Evolutionary conservation across 2,329 filamentous ascomycete species (phyloP).

Genomic region (Cladophialophora psammophila): DNA sequence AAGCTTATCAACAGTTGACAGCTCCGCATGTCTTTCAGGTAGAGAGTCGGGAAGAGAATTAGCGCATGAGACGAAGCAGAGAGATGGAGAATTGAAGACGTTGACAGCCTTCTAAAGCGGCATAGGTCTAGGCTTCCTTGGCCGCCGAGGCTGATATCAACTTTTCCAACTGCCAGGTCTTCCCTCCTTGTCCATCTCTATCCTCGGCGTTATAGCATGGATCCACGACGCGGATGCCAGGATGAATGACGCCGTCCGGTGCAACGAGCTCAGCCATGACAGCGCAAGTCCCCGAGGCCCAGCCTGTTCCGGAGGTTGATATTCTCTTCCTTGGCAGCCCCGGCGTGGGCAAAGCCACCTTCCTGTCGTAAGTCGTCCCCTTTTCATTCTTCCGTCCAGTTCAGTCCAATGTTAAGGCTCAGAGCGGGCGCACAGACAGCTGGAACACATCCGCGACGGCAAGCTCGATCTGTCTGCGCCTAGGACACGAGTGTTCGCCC

Average conservation of each 20-base stretch:
- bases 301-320: conserved; percentile 44
- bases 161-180: too few relatives aligned
- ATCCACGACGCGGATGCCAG: not conserved
- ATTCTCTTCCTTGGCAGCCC: conserved; percentile 66
- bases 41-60: too few relatives aligned
- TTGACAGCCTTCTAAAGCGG: not conserved
- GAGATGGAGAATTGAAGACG: too few relatives aligned
- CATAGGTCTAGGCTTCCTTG: not conserved
- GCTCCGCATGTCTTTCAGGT: too few relatives aligned
- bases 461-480: conserved; percentile 45
- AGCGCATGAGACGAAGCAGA: too few relatives aligned
- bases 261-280: conserved; percentile 13
- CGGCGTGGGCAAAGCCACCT: conserved; percentile 68
- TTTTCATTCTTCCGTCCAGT: not conserved
- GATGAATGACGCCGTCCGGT: not conserved
- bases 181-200: not conserved
- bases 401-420: conserved; percentile 14
- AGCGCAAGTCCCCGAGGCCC: conserved; percentile 23
- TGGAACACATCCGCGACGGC: conserved; percentile 34
- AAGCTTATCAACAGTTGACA: too few relatives aligned
- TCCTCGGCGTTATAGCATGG: not conserved
- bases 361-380: conserved; percentile 49
- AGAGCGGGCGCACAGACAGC: conserved; percentile 19
- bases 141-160: conserved; percentile 24
- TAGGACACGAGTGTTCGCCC: conserved; percentile 50